Conservation (phyloP, 371 early-diverging fungal genomes). For the Choanephora cucurbitarum region DNA sequence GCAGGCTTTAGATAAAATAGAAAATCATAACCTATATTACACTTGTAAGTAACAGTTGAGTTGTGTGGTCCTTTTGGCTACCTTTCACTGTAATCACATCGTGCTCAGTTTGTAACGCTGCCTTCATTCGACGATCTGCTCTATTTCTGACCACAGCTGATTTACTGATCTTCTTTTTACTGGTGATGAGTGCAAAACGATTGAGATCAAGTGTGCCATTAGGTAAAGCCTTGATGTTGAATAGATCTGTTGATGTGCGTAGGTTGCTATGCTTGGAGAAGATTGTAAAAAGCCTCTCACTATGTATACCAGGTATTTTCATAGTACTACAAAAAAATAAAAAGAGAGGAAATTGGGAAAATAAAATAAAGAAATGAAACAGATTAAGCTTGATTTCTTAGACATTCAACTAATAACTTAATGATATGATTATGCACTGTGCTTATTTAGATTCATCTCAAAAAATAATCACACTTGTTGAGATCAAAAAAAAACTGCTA, state of each 20-base stretch:
- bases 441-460: too few relatives aligned
- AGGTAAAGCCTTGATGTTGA: slow-evolving; percentile 11
- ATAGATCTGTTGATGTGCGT: background rate
- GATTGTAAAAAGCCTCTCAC: slow-evolving; percentile 2
- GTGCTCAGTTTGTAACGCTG: slow-evolving; percentile 17
- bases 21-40: slow-evolving; percentile 31
- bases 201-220: slow-evolving; percentile 4
- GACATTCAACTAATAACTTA: too few relatives aligned
- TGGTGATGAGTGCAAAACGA: slow-evolving; percentile 21
- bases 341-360: background rate
- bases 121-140: slow-evolving; percentile 27
- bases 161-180: slow-evolving; percentile 31
- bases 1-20: slow-evolving; percentile 17
- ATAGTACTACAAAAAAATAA: slow-evolving; percentile 2
- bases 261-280: slow-evolving; percentile 8
- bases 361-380: background rate
- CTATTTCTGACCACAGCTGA: slow-evolving; percentile 27
- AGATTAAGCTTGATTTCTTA: too few relatives aligned
- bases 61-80: too few relatives aligned
- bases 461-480: too few relatives aligned
- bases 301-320: slow-evolving; percentile 25
- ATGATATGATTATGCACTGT: too few relatives aligned
- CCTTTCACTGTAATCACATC: slow-evolving; percentile 11
- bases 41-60: too few relatives aligned
- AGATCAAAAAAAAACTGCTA: too few relatives aligned